These are phyloP conservation scores for Moesziomyces parantarcticus DNA, from an alignment of 1,284 basidiomycete species.

Conservation along the genomic window DNA sequence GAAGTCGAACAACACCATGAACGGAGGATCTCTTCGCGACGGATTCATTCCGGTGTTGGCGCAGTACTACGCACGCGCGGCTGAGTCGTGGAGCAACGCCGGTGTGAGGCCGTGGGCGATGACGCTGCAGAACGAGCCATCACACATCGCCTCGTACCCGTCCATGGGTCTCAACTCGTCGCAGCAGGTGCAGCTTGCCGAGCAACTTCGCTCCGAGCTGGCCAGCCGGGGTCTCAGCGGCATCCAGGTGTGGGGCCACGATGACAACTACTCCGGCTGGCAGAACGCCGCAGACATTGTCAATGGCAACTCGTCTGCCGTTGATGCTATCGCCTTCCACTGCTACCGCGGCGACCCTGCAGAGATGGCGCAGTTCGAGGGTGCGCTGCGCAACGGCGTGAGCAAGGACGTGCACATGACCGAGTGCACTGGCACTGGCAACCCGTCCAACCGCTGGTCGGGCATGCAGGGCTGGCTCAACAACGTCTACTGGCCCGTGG, in stretches of 20 bases:
- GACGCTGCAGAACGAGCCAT: constrained; percentile 60
- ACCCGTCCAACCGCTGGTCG: constrained; percentile 20
- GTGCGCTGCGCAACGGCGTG: constrained; percentile 12
- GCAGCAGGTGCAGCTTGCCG: constrained; percentile 27
- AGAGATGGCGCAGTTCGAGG: constrained; percentile 27
- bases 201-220: constrained; percentile 31
- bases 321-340: constrained; percentile 58
- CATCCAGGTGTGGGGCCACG: constrained; percentile 53
- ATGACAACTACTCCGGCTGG: constrained; percentile 50
- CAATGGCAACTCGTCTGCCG: constrained; percentile 30
- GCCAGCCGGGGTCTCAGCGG: constrained; percentile 4
- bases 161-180: constrained; percentile 40
- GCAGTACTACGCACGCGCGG: constrained; percentile 46
- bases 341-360: constrained; percentile 54
- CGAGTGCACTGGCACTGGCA: constrained; percentile 49
- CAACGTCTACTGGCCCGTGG: constrained; percentile 50
- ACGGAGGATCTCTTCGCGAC: constrained; percentile 40
- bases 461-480: constrained; percentile 48
- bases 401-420: constrained; percentile 48
- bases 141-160: constrained; percentile 37
- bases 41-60: constrained; percentile 37
- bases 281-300: constrained; percentile 41
- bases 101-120: constrained; percentile 51
- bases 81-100: constrained; percentile 19
- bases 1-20: constrained; percentile 50